These are phyloP conservation scores for Zygosaccharomyces sapae DNA, from an alignment of 1,139 yeast genomes.

Conservation along the genomic window DNA sequence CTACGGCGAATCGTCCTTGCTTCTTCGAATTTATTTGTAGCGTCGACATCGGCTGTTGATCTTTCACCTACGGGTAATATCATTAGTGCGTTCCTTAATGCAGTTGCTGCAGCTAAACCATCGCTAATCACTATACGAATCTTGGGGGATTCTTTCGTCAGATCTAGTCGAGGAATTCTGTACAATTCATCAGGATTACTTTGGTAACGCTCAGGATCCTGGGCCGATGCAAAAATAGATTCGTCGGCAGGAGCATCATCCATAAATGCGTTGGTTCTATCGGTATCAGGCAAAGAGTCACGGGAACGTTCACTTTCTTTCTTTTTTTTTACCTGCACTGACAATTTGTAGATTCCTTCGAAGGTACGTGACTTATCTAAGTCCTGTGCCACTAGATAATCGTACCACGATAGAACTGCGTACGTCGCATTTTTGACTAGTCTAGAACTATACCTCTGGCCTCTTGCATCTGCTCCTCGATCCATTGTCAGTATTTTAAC, in stretches of 20 bases:
- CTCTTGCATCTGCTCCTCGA: constrained; percentile 24
- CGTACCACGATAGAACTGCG: constrained; percentile 28
- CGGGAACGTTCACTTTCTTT: constrained; percentile 19
- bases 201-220: constrained; percentile 4
- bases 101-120: constrained; percentile 69
- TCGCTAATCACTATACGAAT: constrained; percentile 69
- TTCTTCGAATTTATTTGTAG: constrained; percentile 60
- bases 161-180: constrained; percentile 64
- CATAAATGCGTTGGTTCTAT: constrained; percentile 37
- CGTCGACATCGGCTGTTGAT: constrained; percentile 60
- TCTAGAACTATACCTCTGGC: constrained; percentile 21
- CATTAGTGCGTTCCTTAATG: constrained; percentile 61
- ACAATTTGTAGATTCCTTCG: constrained; percentile 19
- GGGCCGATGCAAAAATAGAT: constrained; percentile 23
- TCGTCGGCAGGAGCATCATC: constrained; percentile 44
- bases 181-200: constrained; percentile 43
- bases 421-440: constrained; percentile 22
- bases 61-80: constrained; percentile 50
- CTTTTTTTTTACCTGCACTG: constrained; percentile 16
- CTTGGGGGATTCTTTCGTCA: constrained; percentile 68
- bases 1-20: constrained; percentile 75
- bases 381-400: constrained; percentile 38
- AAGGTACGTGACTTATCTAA: constrained; percentile 32
- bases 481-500: constrained; percentile 48
- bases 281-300: constrained; percentile 6